phyloP scores from a whole-genome alignment of 2,329 filamentous ascomycete species.

The Cladosporium austrohemisphaericum region DNA sequence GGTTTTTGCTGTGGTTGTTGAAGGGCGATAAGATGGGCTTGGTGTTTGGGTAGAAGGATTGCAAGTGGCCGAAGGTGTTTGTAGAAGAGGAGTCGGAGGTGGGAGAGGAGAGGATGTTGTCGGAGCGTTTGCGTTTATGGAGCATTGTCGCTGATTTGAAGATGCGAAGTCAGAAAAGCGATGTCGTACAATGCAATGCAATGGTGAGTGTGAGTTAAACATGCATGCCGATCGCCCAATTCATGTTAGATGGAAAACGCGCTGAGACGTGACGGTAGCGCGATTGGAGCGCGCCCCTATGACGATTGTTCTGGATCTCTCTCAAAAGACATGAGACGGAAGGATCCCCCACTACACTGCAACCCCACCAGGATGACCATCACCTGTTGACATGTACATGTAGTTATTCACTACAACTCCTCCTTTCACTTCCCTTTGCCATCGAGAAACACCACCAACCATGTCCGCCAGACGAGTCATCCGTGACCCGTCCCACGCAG shows the following conservation, averaged over 20 bases:
- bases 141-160: too few species aligned
- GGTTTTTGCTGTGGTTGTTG: background rate
- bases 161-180: too few species aligned
- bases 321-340: conserved; percentile 2
- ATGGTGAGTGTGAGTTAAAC: background rate
- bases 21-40: conserved; percentile 21
- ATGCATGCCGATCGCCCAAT: background rate
- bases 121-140: conserved; percentile 57
- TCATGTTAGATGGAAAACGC: background rate
- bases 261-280: too few species aligned
- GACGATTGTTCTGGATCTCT: background rate
- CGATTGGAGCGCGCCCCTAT: too few species aligned
- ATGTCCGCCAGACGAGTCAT: conserved; percentile 33
- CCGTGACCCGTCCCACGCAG: conserved; percentile 70
- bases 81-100: conserved; percentile 32
- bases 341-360: background rate
- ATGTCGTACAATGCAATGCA: background rate
- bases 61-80: too few species aligned
- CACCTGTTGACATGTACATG: too few species aligned
- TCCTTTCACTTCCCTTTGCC: background rate
- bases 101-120: conserved; percentile 41
- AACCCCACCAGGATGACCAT: conserved; percentile 8
- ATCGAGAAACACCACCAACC: background rate
- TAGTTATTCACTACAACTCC: background rate
- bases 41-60: conserved; percentile 29